These are phyloP conservation scores for Zizania latifolia DNA, from an alignment of 176 grass and related monocot species.

Conservation along the genomic window DNA sequence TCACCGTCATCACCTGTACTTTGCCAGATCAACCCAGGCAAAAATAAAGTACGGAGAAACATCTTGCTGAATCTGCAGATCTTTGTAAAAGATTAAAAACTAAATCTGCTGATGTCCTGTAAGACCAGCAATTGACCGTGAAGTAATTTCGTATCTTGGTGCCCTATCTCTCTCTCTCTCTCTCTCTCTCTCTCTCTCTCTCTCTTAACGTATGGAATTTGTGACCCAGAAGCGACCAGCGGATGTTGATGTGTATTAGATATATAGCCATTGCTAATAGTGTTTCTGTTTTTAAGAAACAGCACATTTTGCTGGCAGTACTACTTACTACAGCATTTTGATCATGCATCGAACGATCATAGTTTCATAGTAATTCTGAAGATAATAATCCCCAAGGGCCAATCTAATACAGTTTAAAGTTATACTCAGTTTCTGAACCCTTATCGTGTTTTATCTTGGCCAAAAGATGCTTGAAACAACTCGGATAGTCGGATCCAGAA, in stretches of 20 bases:
- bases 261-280: background rate
- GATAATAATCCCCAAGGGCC: background rate
- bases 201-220: background rate
- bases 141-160: background rate
- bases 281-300: background rate
- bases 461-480: background rate
- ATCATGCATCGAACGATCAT: background rate
- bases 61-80: background rate
- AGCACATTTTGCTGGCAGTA: background rate
- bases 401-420: background rate
- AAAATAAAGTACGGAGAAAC: background rate
- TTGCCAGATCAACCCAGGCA: background rate
- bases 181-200: too few relatives aligned
- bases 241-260: constrained; percentile 1
- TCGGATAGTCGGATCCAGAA: background rate
- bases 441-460: background rate
- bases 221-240: background rate
- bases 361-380: background rate
- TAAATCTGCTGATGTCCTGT: background rate
- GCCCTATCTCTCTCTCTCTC: too few relatives aligned
- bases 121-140: constrained; percentile 1
- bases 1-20: background rate
- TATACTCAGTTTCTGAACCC: background rate
- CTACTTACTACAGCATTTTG: too few relatives aligned
- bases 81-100: background rate